Base-by-base conservation (phyloP, 192 early-diverging fungal species). In the Allomyces javanicus region DNA sequence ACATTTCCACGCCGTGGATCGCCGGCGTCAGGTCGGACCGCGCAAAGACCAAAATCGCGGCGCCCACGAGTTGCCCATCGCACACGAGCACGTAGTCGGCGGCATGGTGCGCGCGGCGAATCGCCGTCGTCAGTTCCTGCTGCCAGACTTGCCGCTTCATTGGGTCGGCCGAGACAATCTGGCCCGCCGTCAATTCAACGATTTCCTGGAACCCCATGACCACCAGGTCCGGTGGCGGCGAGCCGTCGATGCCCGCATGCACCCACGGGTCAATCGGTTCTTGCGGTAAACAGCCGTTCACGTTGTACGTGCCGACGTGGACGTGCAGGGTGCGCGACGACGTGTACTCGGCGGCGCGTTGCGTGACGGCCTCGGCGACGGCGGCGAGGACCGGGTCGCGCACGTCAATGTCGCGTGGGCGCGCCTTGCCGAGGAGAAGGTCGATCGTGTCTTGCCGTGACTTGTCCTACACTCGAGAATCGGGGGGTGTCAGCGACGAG, bases 121-220 rank as follows among this genome's bases (percentile, higher is more conserved):
- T 69, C 24, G 74, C 73, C 0, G 61, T 66, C 2, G 71, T 64
- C 50, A 80, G 64, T n/a, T 73, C 67, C 55, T 68, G 71, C 64
- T 74, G 72, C 73, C 67, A 75, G 10, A 45, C 58, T 25, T 75
- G 78, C 67, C 85, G 71, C 65, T 87, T 84, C 64, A 76, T 73
- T 0, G 77, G 77, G 66, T 88, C 85, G 23, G 84, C 78, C 9
- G 79, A 77, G 62, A 88, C 79, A 21, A 91, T 81, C 69, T 86
- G 76, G 25, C 78, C 78, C 24, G 82, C 78, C 45, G 77, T 91
- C 61, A 99, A 73, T 72, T 96, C 87, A n/a, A 99, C 94, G 25
- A 99, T 84, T 71, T 99, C 97, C 70, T 99, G 94, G 63, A 96
- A 89, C 14, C 92, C 95, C 70, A 97, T 85, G 1, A 86, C 86